These are phyloP conservation scores for Coniella lustricola DNA, from an alignment of 2,329 filamentous ascomycete genomes.

Conservation along the genomic window DNA sequence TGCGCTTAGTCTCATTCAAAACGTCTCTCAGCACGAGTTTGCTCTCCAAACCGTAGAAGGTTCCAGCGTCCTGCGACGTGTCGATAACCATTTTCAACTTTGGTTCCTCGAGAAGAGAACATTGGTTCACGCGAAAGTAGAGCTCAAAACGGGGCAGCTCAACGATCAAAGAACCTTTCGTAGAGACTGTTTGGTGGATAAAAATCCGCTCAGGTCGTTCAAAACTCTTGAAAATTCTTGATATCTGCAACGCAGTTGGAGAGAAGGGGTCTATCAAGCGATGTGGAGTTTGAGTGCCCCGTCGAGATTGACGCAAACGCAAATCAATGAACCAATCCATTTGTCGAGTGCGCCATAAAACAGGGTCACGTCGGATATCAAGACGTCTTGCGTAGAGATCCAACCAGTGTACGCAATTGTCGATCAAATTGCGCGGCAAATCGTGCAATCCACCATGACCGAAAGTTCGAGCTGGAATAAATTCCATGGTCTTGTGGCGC, in stretches of 20 bases:
- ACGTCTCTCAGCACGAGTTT: conserved; percentile 49
- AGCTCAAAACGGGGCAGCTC: conserved; percentile 48
- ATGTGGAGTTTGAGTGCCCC: neutral
- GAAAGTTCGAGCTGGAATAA: conserved; percentile 29
- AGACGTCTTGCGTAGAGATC: conserved; percentile 34
- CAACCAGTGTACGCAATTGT: conserved; percentile 54
- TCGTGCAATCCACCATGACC: conserved; percentile 28
- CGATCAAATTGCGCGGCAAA: conserved; percentile 42
- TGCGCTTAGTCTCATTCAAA: conserved; percentile 33
- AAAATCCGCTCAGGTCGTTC: conserved; percentile 36
- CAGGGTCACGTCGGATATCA: conserved; percentile 42
- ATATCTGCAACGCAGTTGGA: conserved; percentile 30
- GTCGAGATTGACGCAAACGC: conserved; percentile 14
- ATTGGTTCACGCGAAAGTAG: conserved; percentile 41
- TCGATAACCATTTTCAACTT: conserved; percentile 49
- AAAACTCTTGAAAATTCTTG: conserved; percentile 42
- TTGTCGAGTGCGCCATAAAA: conserved; percentile 22
- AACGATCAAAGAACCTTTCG: conserved; percentile 30
- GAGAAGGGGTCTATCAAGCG: conserved; percentile 44
- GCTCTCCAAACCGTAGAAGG: conserved; percentile 51
- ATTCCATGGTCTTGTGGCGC: conserved; percentile 23
- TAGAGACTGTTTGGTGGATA: conserved; percentile 37
- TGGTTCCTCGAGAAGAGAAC: conserved; percentile 35
- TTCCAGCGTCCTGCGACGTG: conserved; percentile 50
- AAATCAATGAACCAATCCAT: conserved; percentile 31